Conservation (phyloP, 2,329 filamentous ascomycete genomes). For the Colletotrichum sp. region DNA sequence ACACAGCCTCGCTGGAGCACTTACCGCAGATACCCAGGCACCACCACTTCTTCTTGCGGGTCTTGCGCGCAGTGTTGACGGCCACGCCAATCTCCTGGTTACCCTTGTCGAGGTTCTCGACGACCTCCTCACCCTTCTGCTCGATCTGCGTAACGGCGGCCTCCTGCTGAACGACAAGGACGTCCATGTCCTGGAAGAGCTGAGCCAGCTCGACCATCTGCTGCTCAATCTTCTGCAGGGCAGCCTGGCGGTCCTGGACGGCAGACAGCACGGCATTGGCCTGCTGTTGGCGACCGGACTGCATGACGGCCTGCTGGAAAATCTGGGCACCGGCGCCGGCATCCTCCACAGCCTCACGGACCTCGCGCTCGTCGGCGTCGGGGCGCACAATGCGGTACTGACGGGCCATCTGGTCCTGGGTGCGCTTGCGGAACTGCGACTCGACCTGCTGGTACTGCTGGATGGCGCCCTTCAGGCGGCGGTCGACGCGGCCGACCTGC, state of each 20-base stretch:
- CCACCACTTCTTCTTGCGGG: conserved; percentile 95
- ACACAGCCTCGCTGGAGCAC: conserved; percentile 26
- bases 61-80: conserved; percentile 79
- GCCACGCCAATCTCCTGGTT: conserved; percentile 85
- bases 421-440: conserved; percentile 78
- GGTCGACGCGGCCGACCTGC: conserved; percentile 83
- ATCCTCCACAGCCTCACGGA: conserved; percentile 78
- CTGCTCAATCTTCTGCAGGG: conserved; percentile 89
- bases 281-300: conserved; percentile 81
- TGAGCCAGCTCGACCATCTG: conserved; percentile 88
- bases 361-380: conserved; percentile 79
- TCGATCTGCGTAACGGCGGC: conserved; percentile 81
- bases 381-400: conserved; percentile 91
- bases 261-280: conserved; percentile 80
- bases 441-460: conserved; percentile 83
- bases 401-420: conserved; percentile 83
- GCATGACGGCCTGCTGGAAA: conserved; percentile 86
- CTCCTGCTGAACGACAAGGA: conserved; percentile 86
- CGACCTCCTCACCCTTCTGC: conserved; percentile 83
- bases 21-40: conserved; percentile 78
- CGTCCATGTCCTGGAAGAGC: conserved; percentile 89
- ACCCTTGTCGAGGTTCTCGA: conserved; percentile 82
- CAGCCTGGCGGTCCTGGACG: conserved; percentile 82
- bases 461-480: conserved; percentile 81
- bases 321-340: conserved; percentile 72